Evolutionary conservation across 345 rosid species (phyloP), one percentile per base, ranked within the genome.

Genomic region (Populus euphratica): DNA sequence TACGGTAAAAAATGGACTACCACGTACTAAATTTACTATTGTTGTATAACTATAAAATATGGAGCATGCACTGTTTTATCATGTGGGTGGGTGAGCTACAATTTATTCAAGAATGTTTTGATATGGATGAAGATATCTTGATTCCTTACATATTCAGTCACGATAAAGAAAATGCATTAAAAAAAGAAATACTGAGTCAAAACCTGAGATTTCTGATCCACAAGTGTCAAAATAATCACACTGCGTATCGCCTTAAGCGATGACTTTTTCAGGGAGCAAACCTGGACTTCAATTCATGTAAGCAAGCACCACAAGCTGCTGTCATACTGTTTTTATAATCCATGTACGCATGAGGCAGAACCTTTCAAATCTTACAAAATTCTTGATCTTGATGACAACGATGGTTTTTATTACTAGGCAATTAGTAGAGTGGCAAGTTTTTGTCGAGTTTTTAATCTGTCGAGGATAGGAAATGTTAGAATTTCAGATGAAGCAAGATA

Each of bases 181-280:
- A 20, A 20, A 21, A 21, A 6, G 21, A 54, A 54, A 54, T 54
- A 8, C 31, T 16, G 36, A 62, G 54, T 73, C 54, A 39, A 73
- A 62, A 36, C 23, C 2, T 21, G 11, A 2, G 20, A 33, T 12
- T 35, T 21, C 6, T 18, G 7, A 6, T 44, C 21, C 23, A 6
- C 25, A 38, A 39, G 5, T 39, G 77, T 74, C 77, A 74, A 62
- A 17, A 62, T 21, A 74, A 36, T 41, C 76, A 73, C 47, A 38
- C 76, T 38, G 41, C 44, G 61, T 21, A 20, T 20, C 20, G 61
- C 10, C 61, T 41, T 54, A 21, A 54, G 20, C 63, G 23, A 59
- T 25, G 64, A 23, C 16, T 59, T 59, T 23, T 23, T 23, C 9
- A n/a, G 25, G 27, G 62, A n/a, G 27, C 13, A n/a, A 56, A 23